Percentiles rank a stretch among this genome's conserved stretches.
phyloP scores from a whole-genome alignment of 495 filamentous ascomycete species.

The Annulohypoxylon nitens region DNA sequence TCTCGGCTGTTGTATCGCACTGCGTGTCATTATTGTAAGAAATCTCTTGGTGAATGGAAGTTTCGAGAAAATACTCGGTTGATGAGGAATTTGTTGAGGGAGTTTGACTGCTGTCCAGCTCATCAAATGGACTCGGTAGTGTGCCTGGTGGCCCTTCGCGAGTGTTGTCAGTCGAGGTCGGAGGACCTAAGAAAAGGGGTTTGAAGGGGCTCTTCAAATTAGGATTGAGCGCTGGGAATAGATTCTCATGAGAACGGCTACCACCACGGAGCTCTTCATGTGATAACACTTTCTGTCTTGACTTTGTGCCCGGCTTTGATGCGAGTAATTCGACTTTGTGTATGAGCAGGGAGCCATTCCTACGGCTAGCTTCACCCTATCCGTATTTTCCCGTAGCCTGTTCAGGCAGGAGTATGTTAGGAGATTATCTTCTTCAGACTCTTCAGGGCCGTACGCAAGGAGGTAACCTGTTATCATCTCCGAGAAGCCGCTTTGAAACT shows the following conservation, averaged over 20 bases:
- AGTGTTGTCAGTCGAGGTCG: not conserved
- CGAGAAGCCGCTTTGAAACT: not conserved
- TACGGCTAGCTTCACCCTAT: slow-evolving; percentile 10
- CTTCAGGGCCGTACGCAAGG: slow-evolving; percentile 6
- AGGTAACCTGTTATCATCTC: slow-evolving; percentile 1
- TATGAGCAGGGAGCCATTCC: not conserved
- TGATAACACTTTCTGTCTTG: not conserved
- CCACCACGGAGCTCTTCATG: not conserved
- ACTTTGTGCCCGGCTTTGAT: not conserved
- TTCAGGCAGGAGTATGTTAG: slow-evolving; percentile 6
- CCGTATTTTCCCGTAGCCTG: slow-evolving; percentile 5
- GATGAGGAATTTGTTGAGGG: not conserved
- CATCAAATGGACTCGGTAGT: not conserved
- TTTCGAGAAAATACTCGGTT: not conserved
- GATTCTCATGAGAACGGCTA: not conserved
- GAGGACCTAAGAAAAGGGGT: not conserved
- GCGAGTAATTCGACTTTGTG: not conserved
- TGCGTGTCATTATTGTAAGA: not conserved
- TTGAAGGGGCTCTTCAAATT: not conserved
- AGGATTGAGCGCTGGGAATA: not conserved
- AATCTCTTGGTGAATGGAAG: too few species aligned
- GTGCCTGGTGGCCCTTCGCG: not conserved
- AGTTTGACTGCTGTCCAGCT: not conserved
- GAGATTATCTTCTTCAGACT: not conserved
- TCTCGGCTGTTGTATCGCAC: not conserved